These are phyloP conservation scores for Leccinum barrowsii DNA, from an alignment of 768 basidiomycete genomes.

Conservation along the genomic window DNA sequence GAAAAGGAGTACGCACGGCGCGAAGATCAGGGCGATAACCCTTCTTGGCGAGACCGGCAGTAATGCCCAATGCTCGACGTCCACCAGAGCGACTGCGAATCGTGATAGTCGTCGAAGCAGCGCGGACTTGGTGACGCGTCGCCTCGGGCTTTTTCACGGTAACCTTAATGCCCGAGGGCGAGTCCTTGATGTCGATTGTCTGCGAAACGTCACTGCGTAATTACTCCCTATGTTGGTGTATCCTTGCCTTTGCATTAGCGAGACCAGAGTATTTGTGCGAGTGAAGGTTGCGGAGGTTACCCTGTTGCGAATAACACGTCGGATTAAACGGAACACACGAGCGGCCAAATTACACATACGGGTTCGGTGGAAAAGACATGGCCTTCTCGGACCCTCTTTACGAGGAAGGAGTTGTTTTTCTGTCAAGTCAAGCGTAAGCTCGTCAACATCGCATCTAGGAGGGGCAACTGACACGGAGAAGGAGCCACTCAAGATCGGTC, in stretches of 20 bases:
- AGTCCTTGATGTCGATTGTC: constrained; percentile 64
- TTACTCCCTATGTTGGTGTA: neutral
- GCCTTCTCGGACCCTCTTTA: constrained; percentile 71
- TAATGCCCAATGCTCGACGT: constrained; percentile 68
- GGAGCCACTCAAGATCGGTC: constrained; percentile 90
- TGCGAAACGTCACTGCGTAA: constrained; percentile 27
- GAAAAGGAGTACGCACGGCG: constrained; percentile 48
- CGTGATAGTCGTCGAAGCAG: constrained; percentile 44
- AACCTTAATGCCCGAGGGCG: constrained; percentile 55
- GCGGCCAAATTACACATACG: constrained; percentile 39
- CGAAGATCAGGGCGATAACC: constrained; percentile 80
- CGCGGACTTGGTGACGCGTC: constrained; percentile 46
- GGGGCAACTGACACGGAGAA: constrained; percentile 59
- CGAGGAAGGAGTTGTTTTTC: constrained; percentile 83
- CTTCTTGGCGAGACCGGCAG: constrained; percentile 54
- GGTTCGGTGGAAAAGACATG: constrained; percentile 83
- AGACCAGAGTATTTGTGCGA: constrained; percentile 93
- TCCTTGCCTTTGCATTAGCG: constrained; percentile 71
- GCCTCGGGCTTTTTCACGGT: constrained; percentile 63
- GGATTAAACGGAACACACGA: neutral
- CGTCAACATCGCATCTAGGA: neutral
- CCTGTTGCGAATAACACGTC: constrained; percentile 41
- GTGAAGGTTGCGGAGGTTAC: constrained; percentile 83
- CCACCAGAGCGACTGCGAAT: constrained; percentile 68
- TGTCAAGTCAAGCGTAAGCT: constrained; percentile 27